These are phyloP conservation scores for Starmerella apis DNA, from an alignment of 805 yeast species.

Conservation along the genomic window DNA sequence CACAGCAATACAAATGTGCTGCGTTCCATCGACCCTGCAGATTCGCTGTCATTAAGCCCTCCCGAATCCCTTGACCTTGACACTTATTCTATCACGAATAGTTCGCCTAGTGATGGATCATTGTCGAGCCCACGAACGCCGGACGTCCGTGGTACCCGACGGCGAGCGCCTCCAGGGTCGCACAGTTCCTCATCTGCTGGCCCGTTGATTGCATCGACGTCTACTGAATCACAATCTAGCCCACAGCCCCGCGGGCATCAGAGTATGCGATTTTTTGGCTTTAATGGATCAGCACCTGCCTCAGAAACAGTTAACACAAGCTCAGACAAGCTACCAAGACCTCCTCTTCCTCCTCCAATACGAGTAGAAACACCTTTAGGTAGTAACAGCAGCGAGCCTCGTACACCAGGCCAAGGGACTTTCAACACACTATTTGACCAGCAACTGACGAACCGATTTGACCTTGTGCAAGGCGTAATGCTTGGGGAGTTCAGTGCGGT, in stretches of 20 bases:
- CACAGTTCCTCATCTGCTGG: neutral
- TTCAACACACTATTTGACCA: slow-evolving; percentile 12
- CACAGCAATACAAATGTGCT: slow-evolving; percentile 7
- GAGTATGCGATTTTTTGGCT: slow-evolving; percentile 11
- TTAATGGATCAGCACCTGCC: neutral
- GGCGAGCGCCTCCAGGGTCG: neutral
- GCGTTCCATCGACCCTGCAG: slow-evolving; percentile 15
- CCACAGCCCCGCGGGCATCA: slow-evolving; percentile 14
- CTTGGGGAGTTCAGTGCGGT: slow-evolving; percentile 86
- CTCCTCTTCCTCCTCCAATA: slow-evolving; percentile 11
- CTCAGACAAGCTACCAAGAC: neutral
- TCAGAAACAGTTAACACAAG: neutral
- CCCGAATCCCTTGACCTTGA: slow-evolving; percentile 8
- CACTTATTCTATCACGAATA: slow-evolving; percentile 1
- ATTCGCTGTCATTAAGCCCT: slow-evolving; percentile 18
- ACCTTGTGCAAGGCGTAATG: slow-evolving; percentile 63
- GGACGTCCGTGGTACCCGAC: slow-evolving; percentile 1
- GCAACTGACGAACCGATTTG: slow-evolving; percentile 41
- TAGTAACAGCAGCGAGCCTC: slow-evolving; percentile 4
- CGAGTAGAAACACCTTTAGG: slow-evolving; percentile 16
- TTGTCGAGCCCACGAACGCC: slow-evolving; percentile 15
- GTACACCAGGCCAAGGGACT: slow-evolving; percentile 7
- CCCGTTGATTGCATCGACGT: slow-evolving; percentile 5
- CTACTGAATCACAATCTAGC: slow-evolving; percentile 13
- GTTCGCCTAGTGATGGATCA: slow-evolving; percentile 8